These are phyloP conservation scores for Phytophthora citricola DNA, from an alignment of 352 stramenopile genomes.

Conservation along the genomic window DNA sequence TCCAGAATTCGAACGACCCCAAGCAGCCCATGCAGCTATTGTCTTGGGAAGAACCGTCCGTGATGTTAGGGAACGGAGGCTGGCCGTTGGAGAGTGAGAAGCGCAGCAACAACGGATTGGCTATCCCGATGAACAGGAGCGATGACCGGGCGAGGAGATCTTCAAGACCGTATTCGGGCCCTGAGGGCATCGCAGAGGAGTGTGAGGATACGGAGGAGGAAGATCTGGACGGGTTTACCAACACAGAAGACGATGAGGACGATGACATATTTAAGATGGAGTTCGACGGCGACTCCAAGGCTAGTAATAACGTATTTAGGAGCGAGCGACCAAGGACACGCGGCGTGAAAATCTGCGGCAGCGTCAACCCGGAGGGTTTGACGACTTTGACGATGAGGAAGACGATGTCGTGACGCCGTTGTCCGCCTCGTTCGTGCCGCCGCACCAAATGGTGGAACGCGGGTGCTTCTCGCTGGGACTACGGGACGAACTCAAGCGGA, in stretches of 20 bases:
- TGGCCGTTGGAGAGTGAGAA: constrained; percentile 43
- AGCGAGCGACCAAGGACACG: constrained; percentile 17
- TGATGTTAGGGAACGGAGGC: constrained; percentile 44
- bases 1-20: constrained; percentile 19
- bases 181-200: constrained; percentile 39
- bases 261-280: constrained; percentile 87
- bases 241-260: constrained; percentile 43
- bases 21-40: constrained; percentile 48
- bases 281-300: constrained; percentile 42
- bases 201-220: constrained; percentile 55
- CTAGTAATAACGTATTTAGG: constrained; percentile 37
- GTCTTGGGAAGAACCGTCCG: constrained; percentile 69
- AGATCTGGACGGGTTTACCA: constrained; percentile 36
- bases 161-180: constrained; percentile 22
- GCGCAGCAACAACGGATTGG: constrained; percentile 9
- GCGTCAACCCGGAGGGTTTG: constrained; percentile 19
- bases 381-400: constrained; percentile 36
- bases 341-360: constrained; percentile 16
- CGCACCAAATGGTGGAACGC: constrained; percentile 73
- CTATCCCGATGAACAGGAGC: constrained; percentile 12
- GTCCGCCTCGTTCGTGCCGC: constrained; percentile 74
- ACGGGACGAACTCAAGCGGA: constrained; percentile 73
- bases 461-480: constrained; percentile 79
- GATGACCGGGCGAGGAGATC: constrained; percentile 10
- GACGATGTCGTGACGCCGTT: constrained; percentile 40